Conservation (phyloP, 768 basidiomycete species). For the Auricularia cornea region DNA sequence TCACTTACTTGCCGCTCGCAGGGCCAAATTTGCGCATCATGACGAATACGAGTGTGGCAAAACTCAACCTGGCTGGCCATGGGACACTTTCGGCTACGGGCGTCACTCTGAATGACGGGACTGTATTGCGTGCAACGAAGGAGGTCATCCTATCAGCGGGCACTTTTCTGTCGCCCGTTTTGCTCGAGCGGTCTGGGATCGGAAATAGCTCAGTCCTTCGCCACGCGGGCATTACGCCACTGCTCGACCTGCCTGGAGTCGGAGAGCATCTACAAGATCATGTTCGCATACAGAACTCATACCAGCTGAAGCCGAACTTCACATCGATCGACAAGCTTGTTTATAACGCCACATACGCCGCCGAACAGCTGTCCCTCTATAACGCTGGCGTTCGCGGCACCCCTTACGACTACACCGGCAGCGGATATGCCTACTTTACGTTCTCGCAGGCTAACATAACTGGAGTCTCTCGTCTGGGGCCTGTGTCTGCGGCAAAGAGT, state of each 20-base stretch:
- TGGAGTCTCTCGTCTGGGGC: not conserved
- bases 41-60: conserved; percentile 2
- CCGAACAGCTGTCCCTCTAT: not conserved
- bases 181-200: conserved; percentile 34
- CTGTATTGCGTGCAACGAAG: not conserved
- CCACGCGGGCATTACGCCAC: conserved; percentile 18
- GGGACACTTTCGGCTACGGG: not conserved
- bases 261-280: conserved; percentile 32
- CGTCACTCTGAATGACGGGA: not conserved
- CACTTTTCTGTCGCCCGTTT: conserved; percentile 24
- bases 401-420: not conserved
- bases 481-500: not conserved
- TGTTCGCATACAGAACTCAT: not conserved
- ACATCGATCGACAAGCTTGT: conserved; percentile 3
- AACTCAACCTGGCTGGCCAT: conserved; percentile 7
- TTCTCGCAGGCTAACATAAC: not conserved
- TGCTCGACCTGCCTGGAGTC: conserved; percentile 30
- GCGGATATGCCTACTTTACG: not conserved
- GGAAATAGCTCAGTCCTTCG: conserved; percentile 24
- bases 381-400: not conserved
- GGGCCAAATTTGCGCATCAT: conserved; percentile 2
- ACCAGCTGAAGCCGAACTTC: not conserved
- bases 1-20: not conserved
- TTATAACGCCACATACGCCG: not conserved
- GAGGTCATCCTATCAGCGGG: conserved; percentile 16